Evolutionary conservation across 306 rosid genomes (phyloP), one percentile per base, ranked within the genome.

Genomic region (Acacia crassicarpa): DNA sequence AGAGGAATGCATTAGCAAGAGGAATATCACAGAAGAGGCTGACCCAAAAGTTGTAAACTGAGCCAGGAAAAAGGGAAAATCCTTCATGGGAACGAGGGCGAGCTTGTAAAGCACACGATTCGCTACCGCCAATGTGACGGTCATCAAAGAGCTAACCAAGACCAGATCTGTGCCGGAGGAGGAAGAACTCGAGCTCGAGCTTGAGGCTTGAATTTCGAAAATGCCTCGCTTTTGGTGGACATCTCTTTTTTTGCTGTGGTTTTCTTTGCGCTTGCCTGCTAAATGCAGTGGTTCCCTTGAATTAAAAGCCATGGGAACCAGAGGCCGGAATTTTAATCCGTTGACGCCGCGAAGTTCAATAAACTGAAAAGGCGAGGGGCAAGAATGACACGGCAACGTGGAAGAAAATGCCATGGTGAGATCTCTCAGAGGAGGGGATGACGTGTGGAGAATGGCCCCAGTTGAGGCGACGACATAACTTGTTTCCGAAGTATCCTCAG

Each of bases 21-120:
- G 22, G 72, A 9, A 74, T 66, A 59, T 40, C 20, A 62, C 10
- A 25, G 17, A 63, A 73, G 49, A 19, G 49, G 41, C 74, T 75
- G 77, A 91, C 97, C 97, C 97, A 54, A 94, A 91, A 63, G 98
- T 94, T 9, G 89, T 84, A 81, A 94, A 70, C 75, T 94, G 97
- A 44, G 97, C 97, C n/a, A 94, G 86, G 80, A 94, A 94, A 85
- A 94, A 94, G 41, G 98, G 98, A 78, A 85, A 91, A 20, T 90
- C 44, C 83, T 76, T 90, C 94, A 94, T 84, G 40, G 98, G 97
- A 43, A 92, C 92, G 32, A 94, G 97, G 12, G 98, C 97, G 0
- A 94, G 91, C 90, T 94, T 92, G 85, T 94, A 88, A 77, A 94
- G 91, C 63, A 94, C 98, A 32, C 97, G 98, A 74, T 94, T 94